phyloP scores from a whole-genome alignment of 192 early-diverging fungal genomes.

The Nowakowskiella sp. region DNA sequence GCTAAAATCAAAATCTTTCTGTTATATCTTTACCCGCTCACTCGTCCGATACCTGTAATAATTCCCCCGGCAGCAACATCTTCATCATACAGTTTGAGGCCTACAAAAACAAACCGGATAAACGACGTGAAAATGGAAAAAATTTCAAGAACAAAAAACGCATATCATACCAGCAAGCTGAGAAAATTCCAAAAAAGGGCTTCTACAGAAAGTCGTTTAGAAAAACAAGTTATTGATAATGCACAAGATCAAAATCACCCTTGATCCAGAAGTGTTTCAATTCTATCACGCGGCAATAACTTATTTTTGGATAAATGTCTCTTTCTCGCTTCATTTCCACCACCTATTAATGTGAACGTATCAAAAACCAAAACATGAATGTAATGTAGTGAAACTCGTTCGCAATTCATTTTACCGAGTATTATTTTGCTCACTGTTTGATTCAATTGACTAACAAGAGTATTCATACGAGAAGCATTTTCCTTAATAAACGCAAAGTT shows the following conservation, averaged over 20 bases:
- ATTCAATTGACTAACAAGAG: conserved; percentile 57
- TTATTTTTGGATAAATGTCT: conserved; percentile 80
- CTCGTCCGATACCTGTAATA: conserved; percentile 92
- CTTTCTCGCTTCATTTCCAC: conserved; percentile 71
- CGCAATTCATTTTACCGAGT: conserved; percentile 50
- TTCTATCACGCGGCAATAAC: conserved; percentile 84
- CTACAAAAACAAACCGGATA: conserved; percentile 13
- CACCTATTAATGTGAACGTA: conserved; percentile 44
- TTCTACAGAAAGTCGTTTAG: conserved; percentile 41
- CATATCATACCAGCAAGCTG: conserved; percentile 61
- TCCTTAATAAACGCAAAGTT: conserved; percentile 41
- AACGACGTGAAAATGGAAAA: background rate
- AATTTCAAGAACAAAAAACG: background rate
- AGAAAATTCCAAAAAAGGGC: conserved; percentile 90
- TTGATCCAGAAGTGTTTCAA: conserved; percentile 68
- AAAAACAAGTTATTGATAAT: conserved; percentile 9
- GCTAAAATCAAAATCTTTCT: background rate
- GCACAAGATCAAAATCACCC: conserved; percentile 35
- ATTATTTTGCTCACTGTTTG: conserved; percentile 60
- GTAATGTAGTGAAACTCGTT: background rate
- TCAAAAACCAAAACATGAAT: background rate
- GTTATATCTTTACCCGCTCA: conserved; percentile 58
- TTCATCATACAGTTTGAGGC: conserved; percentile 77
- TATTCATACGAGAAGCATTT: conserved; percentile 62
- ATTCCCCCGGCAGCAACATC: conserved; percentile 80